Evolutionary conservation across 2,329 filamentous ascomycete genomes (phyloP).

Genomic region (Graphium sp.): DNA sequence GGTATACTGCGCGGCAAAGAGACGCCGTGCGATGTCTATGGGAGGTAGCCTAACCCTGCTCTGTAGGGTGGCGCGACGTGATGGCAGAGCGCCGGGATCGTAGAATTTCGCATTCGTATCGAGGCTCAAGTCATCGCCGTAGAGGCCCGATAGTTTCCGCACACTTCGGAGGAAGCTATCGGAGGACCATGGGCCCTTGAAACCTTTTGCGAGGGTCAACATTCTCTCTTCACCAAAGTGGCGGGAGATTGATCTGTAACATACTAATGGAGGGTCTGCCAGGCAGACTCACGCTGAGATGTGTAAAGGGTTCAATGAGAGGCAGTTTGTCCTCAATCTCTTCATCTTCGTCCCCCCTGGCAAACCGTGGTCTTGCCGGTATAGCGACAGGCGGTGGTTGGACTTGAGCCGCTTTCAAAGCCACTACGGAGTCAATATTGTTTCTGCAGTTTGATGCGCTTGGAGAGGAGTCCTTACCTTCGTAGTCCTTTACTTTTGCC

Average conservation of each 20-base stretch:
- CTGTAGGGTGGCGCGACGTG: slow-evolving; percentile 11
- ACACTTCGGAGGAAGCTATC: slow-evolving; percentile 20
- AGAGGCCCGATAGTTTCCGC: slow-evolving; percentile 15
- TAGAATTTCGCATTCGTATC: slow-evolving; percentile 16
- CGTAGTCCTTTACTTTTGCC: slow-evolving; percentile 13
- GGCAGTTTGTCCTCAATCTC: slow-evolving; percentile 15
- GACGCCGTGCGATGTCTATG: slow-evolving; percentile 28
- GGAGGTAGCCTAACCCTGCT: slow-evolving; percentile 23
- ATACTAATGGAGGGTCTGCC: slow-evolving; percentile 14
- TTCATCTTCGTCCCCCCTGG: slow-evolving; percentile 11
- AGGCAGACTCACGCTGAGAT: slow-evolving; percentile 14
- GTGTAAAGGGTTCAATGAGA: slow-evolving; percentile 16
- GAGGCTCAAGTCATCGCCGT: slow-evolving; percentile 14
- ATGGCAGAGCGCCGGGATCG: slow-evolving; percentile 15
- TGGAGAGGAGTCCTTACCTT: slow-evolving; percentile 8
- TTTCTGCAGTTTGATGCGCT: not conserved
- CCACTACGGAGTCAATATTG: not conserved
- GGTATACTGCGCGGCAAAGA: slow-evolving; percentile 32
- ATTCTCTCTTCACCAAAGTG: not conserved
- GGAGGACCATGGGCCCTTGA: slow-evolving; percentile 18
- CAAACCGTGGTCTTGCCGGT: slow-evolving; percentile 2
- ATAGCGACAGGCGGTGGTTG: not conserved
- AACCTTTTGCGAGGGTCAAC: slow-evolving; percentile 8
- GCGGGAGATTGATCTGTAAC: not conserved
- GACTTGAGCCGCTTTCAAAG: no score